Percentiles rank a stretch among this genome's conserved stretches.
These are phyloP conservation scores for Phlebiopsis gigantea DNA, from an alignment of 768 basidiomycete species.

Conservation along the genomic window DNA sequence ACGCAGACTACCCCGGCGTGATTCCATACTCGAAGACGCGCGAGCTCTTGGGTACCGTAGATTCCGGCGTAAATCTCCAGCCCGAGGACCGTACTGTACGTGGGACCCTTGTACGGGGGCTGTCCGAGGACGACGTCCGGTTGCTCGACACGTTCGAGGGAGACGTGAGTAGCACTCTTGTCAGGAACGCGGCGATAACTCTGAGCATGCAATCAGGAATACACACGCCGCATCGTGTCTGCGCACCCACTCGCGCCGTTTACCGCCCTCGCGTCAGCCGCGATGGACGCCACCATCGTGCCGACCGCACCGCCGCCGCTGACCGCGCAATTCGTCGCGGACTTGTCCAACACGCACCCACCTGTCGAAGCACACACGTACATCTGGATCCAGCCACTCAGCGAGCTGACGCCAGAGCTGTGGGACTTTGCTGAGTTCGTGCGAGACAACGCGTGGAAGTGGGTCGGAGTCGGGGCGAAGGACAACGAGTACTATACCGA, in stretches of 20 bases:
- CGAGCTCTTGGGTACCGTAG: slow-evolving; percentile 11
- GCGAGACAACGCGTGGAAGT: slow-evolving; percentile 67
- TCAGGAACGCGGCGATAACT: neutral
- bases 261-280: slow-evolving; percentile 20
- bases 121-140: slow-evolving; percentile 58
- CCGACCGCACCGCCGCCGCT: slow-evolving; percentile 38
- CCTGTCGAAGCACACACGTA: slow-evolving; percentile 64
- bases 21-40: slow-evolving; percentile 43
- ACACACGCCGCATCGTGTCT: slow-evolving; percentile 46
- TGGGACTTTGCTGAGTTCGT: slow-evolving; percentile 89
- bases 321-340: slow-evolving; percentile 30
- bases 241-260: slow-evolving; percentile 52
- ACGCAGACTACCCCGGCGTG: slow-evolving; percentile 81
- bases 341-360: slow-evolving; percentile 5
- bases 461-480: slow-evolving; percentile 46
- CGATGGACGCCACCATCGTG: slow-evolving; percentile 28
- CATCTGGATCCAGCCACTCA: slow-evolving; percentile 47
- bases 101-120: slow-evolving; percentile 74
- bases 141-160: slow-evolving; percentile 83
- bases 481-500: slow-evolving; percentile 40
- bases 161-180: slow-evolving; percentile 39
- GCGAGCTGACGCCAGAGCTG: slow-evolving; percentile 45
- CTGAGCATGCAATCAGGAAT: slow-evolving; percentile 52
- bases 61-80: slow-evolving; percentile 35
- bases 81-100: slow-evolving; percentile 65